These are phyloP conservation scores for Coelastrella sp. DNA, from an alignment of 139 green algal species.

Conservation along the genomic window DNA sequence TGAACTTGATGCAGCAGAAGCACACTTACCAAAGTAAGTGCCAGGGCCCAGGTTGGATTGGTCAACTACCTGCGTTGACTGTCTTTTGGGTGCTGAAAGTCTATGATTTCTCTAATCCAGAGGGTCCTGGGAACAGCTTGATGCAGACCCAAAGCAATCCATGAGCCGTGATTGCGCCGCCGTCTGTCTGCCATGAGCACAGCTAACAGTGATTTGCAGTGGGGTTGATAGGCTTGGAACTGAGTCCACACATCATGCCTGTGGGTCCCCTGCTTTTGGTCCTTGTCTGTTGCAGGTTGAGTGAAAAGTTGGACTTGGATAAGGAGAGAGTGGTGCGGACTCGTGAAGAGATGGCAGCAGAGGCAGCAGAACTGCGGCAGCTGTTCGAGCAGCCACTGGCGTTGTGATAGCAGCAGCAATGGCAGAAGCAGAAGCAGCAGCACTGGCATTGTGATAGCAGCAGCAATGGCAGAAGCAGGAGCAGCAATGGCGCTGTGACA, in stretches of 20 bases:
- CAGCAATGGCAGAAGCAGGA: too few relatives aligned
- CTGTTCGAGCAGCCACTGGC: conserved; percentile 54
- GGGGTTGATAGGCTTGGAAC: too few relatives aligned
- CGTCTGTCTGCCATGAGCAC: not conserved
- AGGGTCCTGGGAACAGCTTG: too few relatives aligned
- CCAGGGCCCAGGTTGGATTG: not conserved
- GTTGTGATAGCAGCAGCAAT: not conserved
- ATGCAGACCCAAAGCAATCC: too few relatives aligned
- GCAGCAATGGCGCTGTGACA: too few relatives aligned
- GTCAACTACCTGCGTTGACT: too few relatives aligned
- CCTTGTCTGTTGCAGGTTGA: conserved; percentile 14
- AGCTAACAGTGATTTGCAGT: too few relatives aligned
- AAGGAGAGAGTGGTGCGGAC: conserved; percentile 78
- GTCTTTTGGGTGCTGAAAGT: too few relatives aligned
- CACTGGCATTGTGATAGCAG: not conserved
- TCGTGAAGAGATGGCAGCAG: conserved; percentile 85
- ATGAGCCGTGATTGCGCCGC: not conserved
- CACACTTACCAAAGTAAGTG: conserved; percentile 55
- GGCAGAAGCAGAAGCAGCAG: not conserved
- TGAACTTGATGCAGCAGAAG: conserved; percentile 68
- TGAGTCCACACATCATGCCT: too few relatives aligned
- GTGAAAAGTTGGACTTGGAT: conserved; percentile 77
- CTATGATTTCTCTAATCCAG: too few relatives aligned
- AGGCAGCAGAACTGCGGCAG: conserved; percentile 75
- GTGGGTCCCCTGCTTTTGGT: too few relatives aligned